Conservation (phyloP, 768 basidiomycete genomes). For the Lactifluus echinatus region DNA sequence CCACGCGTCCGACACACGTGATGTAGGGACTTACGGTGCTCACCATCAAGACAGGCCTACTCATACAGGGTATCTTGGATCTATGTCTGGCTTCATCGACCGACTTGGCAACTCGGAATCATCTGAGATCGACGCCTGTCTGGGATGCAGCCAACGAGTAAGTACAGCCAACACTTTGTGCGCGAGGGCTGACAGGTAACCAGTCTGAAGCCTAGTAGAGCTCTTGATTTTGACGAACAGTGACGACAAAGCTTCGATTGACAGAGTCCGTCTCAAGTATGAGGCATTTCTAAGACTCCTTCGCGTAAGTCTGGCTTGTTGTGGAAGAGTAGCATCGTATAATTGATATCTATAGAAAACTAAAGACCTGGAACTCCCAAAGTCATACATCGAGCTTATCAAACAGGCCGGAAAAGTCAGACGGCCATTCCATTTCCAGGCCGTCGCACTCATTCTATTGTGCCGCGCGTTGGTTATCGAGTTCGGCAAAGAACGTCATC, state of each 20-base stretch:
- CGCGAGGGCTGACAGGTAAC: background rate
- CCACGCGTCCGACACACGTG: background rate
- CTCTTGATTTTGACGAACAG: background rate
- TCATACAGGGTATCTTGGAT: slow-evolving; percentile 10
- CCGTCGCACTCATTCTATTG: slow-evolving; percentile 6
- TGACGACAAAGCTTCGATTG: background rate
- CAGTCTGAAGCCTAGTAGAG: background rate
- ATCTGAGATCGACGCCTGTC: slow-evolving; percentile 8
- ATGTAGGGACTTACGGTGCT: background rate
- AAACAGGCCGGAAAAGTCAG: slow-evolving; percentile 13
- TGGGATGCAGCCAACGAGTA: slow-evolving; percentile 10
- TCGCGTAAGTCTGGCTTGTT: background rate
- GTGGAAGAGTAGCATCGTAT: background rate
- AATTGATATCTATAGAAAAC: slow-evolving; percentile 7
- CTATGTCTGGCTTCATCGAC: background rate
- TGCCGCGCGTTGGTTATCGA: slow-evolving; percentile 10
- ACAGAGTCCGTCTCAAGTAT: slow-evolving; percentile 7
- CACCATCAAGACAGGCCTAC: slow-evolving; percentile 3
- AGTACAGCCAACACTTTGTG: background rate
- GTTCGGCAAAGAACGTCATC: slow-evolving; percentile 4
- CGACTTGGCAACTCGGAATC: background rate
- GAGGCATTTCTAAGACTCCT: slow-evolving; percentile 2
- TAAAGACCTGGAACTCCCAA: slow-evolving; percentile 1
- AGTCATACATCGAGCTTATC: slow-evolving; percentile 10
- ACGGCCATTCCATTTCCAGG: slow-evolving; percentile 17